These are phyloP conservation scores for Datisca glomerata DNA, from an alignment of 306 rosid species.

Conservation along the genomic window DNA sequence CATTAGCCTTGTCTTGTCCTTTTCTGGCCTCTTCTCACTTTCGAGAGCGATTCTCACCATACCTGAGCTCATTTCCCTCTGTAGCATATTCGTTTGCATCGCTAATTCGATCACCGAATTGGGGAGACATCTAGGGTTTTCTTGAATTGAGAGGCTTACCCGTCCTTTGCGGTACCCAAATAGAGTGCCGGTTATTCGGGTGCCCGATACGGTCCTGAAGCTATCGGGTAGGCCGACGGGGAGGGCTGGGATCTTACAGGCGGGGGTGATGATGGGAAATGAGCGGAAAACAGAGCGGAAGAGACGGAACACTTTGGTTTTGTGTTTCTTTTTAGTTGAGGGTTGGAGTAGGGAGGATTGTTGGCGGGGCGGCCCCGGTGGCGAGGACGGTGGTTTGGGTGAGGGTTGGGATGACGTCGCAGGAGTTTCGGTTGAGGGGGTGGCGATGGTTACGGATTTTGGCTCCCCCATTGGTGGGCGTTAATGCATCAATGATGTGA, in stretches of 20 bases:
- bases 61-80: constrained; percentile 56
- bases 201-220: constrained; percentile 4
- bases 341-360: constrained; percentile 46
- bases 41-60: constrained; percentile 76
- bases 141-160: constrained; percentile 55
- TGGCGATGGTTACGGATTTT: constrained; percentile 9
- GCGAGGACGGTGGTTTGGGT: constrained; percentile 12
- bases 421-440: neutral
- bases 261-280: constrained; percentile 53
- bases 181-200: constrained; percentile 43
- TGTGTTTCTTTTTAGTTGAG: constrained; percentile 25
- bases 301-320: constrained; percentile 31
- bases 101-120: constrained; percentile 47
- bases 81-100: constrained; percentile 44
- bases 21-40: constrained; percentile 57
- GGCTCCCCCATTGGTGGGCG: constrained; percentile 50
- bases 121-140: constrained; percentile 39
- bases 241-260: constrained; percentile 43
- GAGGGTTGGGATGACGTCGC: constrained; percentile 9
- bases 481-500: constrained; percentile 13
- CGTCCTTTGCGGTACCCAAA: constrained; percentile 66
- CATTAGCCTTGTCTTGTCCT: constrained; percentile 34
- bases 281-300: constrained; percentile 64
- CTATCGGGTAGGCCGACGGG: constrained; percentile 12
- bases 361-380: constrained; percentile 7